A percentile compares a stretch with the other conserved stretches of the same genome.
Conservation (phyloP, 164 flowering plant species). For the Chimonanthus praecox region DNA sequence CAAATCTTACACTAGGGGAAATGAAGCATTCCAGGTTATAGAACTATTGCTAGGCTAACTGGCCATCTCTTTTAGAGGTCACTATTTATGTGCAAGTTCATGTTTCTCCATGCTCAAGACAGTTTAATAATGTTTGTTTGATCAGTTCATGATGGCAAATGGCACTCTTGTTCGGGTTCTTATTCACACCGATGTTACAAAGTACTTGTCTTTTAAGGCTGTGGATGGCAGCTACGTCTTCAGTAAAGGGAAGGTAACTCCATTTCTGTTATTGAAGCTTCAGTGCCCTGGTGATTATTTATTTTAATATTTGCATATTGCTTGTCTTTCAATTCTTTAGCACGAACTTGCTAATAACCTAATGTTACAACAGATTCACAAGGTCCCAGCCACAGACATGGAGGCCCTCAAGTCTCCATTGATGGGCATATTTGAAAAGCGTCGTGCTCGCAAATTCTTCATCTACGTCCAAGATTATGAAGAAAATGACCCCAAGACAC, state of each 20-base stretch:
- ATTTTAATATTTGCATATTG: not conserved
- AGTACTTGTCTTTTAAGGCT: conserved; percentile 78
- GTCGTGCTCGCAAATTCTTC: conserved; percentile 91
- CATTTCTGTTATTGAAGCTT: not conserved
- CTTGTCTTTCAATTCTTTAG: not conserved
- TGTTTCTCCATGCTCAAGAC: no score
- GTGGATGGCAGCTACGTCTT: conserved; percentile 91
- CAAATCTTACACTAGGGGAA: not conserved
- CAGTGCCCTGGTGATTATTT: not conserved
- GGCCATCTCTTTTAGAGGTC: not conserved
- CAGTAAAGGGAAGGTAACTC: conserved; percentile 74
- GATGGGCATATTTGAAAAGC: conserved; percentile 95
- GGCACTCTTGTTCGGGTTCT: conserved; percentile 88
- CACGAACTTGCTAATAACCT: not conserved
- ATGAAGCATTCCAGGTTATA: not conserved
- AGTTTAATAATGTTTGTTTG: conserved; percentile 13
- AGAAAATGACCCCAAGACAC: conserved; percentile 85
- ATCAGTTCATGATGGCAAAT: conserved; percentile 94
- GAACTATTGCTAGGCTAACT: not conserved
- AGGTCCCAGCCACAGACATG: conserved; percentile 94
- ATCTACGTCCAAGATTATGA: conserved; percentile 83
- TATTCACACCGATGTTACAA: conserved; percentile 90
- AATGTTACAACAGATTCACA: conserved; percentile 57
- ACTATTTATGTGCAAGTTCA: not conserved
- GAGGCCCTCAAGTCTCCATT: conserved; percentile 94